Percentiles rank a stretch among this genome's conserved stretches.
Conservation (phyloP, 106 monocot genomes). For the Xerophyta viscosa region DNA sequence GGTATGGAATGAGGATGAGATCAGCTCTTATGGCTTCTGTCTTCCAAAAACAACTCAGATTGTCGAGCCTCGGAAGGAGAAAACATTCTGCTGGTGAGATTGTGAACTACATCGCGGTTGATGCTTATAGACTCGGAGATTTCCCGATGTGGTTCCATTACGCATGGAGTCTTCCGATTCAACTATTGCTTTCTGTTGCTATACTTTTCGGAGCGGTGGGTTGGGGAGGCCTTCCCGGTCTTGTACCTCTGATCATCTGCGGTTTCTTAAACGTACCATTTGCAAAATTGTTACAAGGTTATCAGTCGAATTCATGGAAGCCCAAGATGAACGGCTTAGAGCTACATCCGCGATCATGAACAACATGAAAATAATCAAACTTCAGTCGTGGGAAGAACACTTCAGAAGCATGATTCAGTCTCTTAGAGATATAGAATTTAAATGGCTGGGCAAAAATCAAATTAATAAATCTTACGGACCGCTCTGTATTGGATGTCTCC, state of each 20-base stretch:
- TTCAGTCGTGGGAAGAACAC: constrained; percentile 83
- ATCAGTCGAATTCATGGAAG: constrained; percentile 63
- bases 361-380: constrained; percentile 85
- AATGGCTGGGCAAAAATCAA: constrained; percentile 60
- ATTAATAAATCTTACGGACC: constrained; percentile 52
- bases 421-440: constrained; percentile 50
- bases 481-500: constrained; percentile 75
- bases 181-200: constrained; percentile 36
- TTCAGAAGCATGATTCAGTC: constrained; percentile 36
- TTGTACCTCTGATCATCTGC: constrained; percentile 43
- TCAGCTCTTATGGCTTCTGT: constrained; percentile 68
- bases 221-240: constrained; percentile 40
- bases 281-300: constrained; percentile 46
- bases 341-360: constrained; percentile 56
- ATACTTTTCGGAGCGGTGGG: constrained; percentile 49
- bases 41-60: constrained; percentile 62
- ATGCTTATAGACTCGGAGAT: constrained; percentile 83
- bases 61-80: constrained; percentile 38
- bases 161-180: constrained; percentile 61
- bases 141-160: constrained; percentile 80
- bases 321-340: constrained; percentile 66
- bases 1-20: constrained; percentile 71
- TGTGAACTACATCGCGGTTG: constrained; percentile 74
- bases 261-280: constrained; percentile 64
- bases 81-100: constrained; percentile 71